Base-by-base conservation (phyloP, 2,329 filamentous ascomycete species). In the Penicillium sp. region DNA sequence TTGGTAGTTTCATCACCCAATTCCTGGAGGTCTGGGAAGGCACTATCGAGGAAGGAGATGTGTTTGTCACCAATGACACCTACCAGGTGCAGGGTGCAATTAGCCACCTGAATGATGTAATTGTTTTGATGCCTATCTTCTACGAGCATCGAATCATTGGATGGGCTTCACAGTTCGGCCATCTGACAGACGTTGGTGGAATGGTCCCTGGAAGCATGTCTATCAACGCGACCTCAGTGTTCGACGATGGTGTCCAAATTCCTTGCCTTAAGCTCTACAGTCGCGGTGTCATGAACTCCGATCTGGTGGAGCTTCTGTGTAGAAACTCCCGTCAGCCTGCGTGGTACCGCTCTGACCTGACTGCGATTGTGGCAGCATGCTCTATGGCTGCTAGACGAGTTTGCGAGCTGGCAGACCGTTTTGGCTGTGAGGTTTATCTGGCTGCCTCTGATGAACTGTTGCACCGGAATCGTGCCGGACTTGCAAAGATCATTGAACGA, bases 51-150 rank as follows among this genome's bases (percentile, higher is more conserved):
- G 79, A 82, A 55, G 81, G 80, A 0, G 81, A 83, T 54, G 68
- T 83, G 1, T 83, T 83, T 57, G 75, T 83, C 39, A 83, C 81
- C 17, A 83, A 83, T 57, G 81, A 83, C 51, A 78, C 79, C 3
- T 83, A 82, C 61, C 76, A 80, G 51, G 77, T 81, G 0, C 73
- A 79, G 28, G 81, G 81, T 8, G 81, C 81, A 5, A 78, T 83
- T 34, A 82, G 78, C 5, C 81, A 83, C 63, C 67, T 82, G 4
- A 82, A 82, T 69, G 80, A 82, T 58, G 76, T 82, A 5, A 80
- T 83, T n/a, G 75, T 82, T 1, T 64, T 83, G 1, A 66, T 83
- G 1, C 81, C 81, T 2, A 82, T 83, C 38, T 79, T 79, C 63
- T 73, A 78, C 54, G 63, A 81, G 10, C 73, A 77, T 57, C 68